Evolutionary conservation across 257 asterid species (phyloP).

Genomic region (Cinchona pubescens): DNA sequence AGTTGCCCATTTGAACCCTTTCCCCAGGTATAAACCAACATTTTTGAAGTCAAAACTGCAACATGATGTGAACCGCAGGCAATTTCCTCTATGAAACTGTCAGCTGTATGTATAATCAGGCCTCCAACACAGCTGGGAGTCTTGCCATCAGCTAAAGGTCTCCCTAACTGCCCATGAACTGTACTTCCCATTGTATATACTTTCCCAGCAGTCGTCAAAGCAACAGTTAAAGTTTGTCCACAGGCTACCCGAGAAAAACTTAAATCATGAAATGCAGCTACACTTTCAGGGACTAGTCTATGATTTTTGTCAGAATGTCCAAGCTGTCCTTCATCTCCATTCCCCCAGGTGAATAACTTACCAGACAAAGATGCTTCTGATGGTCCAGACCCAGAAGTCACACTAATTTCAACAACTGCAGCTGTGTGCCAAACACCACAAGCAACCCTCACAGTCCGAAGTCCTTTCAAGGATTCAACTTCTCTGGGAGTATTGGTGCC

Average conservation of each 20-base stretch:
- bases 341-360: conserved; percentile 89
- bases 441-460: conserved; percentile 47
- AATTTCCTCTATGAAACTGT: conserved; percentile 60
- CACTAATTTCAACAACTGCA: conserved; percentile 50
- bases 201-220: conserved; percentile 51
- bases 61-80: conserved; percentile 77
- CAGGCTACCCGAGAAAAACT: conserved; percentile 60
- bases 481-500: conserved; percentile 43
- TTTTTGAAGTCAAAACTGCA: conserved; percentile 62
- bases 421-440: conserved; percentile 96
- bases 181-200: conserved; percentile 70
- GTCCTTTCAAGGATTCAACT: conserved; percentile 60
- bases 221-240: conserved; percentile 57
- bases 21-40: conserved; percentile 86
- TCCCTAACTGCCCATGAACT: conserved; percentile 38
- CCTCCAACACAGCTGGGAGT: conserved; percentile 50
- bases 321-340: conserved; percentile 66
- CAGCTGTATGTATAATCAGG: conserved; percentile 32
- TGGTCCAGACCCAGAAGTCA: conserved; percentile 21
- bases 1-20: conserved; percentile 72
- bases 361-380: conserved; percentile 33
- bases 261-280: conserved; percentile 37
- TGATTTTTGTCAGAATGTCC: conserved; percentile 58
- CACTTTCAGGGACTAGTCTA: conserved; percentile 45
- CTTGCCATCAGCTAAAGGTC: conserved; percentile 35